phyloP scores from a whole-genome alignment of 2,329 filamentous ascomycete species.

The Beauveria sp. region DNA sequence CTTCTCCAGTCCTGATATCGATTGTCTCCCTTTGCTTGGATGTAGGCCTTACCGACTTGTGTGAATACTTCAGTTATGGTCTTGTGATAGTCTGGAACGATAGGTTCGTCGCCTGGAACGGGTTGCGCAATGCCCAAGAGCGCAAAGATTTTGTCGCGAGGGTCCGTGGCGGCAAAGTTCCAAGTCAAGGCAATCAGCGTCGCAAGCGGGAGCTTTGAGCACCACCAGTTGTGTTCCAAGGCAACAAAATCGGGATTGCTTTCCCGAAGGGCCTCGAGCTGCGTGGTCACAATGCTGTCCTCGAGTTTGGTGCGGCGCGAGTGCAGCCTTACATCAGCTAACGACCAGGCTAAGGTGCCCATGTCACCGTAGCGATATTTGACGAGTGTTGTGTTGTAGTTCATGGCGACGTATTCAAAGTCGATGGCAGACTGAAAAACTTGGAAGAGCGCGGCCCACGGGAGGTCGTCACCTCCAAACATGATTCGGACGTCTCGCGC shows the following conservation, averaged over 20 bases:
- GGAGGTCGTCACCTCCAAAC: conserved; percentile 12
- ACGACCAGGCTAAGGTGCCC: conserved; percentile 9
- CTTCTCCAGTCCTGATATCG: conserved; percentile 9
- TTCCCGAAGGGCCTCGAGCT: background rate
- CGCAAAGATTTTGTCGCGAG: conserved; percentile 16
- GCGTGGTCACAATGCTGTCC: background rate
- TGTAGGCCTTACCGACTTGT: background rate
- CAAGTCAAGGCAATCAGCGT: conserved; percentile 12
- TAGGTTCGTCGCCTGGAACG: background rate
- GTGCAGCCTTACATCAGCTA: conserved; percentile 1
- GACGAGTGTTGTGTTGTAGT: conserved; percentile 1
- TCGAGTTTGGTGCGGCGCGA: conserved; percentile 5
- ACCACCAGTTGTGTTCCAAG: background rate
- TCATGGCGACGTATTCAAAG: conserved; percentile 3
- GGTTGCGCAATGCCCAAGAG: conserved; percentile 13
- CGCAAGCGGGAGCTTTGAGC: conserved; percentile 1
- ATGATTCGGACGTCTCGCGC: conserved; percentile 10
- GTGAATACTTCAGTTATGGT: conserved; percentile 10
- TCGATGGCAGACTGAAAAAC: conserved; percentile 9
- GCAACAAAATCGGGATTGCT: background rate
- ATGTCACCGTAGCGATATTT: conserved; percentile 10
- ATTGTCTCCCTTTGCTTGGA: conserved; percentile 11
- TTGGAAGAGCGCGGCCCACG: background rate
- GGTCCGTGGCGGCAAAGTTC: conserved; percentile 13
- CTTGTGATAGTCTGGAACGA: conserved; percentile 10